phyloP scores from a whole-genome alignment of 352 stramenopile genomes.

The Phytophthora brassicae region DNA sequence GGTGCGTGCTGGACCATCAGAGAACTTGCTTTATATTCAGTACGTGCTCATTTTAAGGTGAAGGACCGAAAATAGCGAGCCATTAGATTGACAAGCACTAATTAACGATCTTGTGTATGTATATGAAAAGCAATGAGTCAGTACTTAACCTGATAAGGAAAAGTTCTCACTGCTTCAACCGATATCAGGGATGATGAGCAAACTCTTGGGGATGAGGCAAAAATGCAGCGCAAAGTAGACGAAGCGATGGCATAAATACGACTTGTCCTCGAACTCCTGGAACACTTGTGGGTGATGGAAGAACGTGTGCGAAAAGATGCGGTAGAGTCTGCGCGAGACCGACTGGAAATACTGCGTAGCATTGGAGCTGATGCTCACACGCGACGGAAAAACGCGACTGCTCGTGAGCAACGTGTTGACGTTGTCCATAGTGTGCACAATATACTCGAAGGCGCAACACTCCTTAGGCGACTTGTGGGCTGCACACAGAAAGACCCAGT shows the following conservation, averaged over 20 bases:
- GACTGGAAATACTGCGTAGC: slow-evolving; percentile 87
- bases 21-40: no score
- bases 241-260: slow-evolving; percentile 83
- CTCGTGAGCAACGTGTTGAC: slow-evolving; percentile 84
- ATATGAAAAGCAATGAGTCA: no score
- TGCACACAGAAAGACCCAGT: slow-evolving; percentile 87
- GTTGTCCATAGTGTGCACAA: slow-evolving; percentile 87
- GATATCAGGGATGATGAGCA: slow-evolving; percentile 85
- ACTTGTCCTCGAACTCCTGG: slow-evolving; percentile 69
- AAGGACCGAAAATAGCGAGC: no score
- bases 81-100: no score
- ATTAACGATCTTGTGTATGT: background rate
- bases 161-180: slow-evolving; percentile 19
- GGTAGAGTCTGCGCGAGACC: slow-evolving; percentile 76
- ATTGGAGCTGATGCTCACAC: slow-evolving; percentile 75
- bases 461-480: slow-evolving; percentile 80
- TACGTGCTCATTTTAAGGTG: background rate
- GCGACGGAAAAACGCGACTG: slow-evolving; percentile 78
- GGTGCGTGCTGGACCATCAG: no score
- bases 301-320: slow-evolving; percentile 86
- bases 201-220: slow-evolving; percentile 78
- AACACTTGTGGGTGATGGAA: slow-evolving; percentile 83
- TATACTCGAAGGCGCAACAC: slow-evolving; percentile 87
- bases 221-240: slow-evolving; percentile 82
- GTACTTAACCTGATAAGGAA: no score